phyloP scores from a whole-genome alignment of 1,284 basidiomycete genomes.

The Tremellales sp. region DNA sequence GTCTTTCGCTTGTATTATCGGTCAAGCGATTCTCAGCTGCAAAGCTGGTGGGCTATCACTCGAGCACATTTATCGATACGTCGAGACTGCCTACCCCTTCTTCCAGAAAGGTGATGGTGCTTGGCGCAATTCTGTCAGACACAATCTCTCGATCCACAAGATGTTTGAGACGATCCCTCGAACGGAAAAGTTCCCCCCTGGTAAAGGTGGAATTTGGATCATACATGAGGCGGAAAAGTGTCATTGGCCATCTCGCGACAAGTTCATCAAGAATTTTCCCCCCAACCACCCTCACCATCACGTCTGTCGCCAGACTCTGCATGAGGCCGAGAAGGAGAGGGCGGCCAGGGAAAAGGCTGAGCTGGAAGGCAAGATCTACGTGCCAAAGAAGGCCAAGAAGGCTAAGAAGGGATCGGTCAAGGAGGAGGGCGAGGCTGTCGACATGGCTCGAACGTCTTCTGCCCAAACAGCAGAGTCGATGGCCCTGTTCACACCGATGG shows the following conservation, averaged over 20 bases:
- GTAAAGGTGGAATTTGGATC: slow-evolving; percentile 49
- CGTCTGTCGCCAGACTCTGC: slow-evolving; percentile 39
- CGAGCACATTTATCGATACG: slow-evolving; percentile 94
- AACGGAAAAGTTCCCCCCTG: slow-evolving; percentile 43
- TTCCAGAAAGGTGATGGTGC: slow-evolving; percentile 91
- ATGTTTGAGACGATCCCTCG: slow-evolving; percentile 62
- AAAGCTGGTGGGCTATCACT: slow-evolving; percentile 78
- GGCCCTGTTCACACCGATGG: too few species aligned
- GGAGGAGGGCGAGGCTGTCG: slow-evolving; percentile 17
- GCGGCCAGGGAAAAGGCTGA: slow-evolving; percentile 39
- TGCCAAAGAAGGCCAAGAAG: slow-evolving; percentile 46
- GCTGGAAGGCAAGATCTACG: slow-evolving; percentile 36
- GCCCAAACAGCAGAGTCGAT: not conserved
- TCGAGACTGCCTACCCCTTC: slow-evolving; percentile 86
- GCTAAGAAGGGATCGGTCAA: slow-evolving; percentile 20
- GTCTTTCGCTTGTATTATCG: slow-evolving; percentile 92
- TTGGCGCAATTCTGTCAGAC: slow-evolving; percentile 86
- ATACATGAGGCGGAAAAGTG: slow-evolving; percentile 45
- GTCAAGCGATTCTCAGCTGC: slow-evolving; percentile 85
- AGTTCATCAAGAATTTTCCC: slow-evolving; percentile 47
- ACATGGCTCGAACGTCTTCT: slow-evolving; percentile 17
- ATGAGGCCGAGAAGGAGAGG: slow-evolving; percentile 38
- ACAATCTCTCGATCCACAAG: slow-evolving; percentile 79
- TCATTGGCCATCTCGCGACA: slow-evolving; percentile 43
- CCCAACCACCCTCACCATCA: slow-evolving; percentile 36